Base-by-base conservation (phyloP, 768 basidiomycete species). In the Coprinellus micaceus region DNA sequence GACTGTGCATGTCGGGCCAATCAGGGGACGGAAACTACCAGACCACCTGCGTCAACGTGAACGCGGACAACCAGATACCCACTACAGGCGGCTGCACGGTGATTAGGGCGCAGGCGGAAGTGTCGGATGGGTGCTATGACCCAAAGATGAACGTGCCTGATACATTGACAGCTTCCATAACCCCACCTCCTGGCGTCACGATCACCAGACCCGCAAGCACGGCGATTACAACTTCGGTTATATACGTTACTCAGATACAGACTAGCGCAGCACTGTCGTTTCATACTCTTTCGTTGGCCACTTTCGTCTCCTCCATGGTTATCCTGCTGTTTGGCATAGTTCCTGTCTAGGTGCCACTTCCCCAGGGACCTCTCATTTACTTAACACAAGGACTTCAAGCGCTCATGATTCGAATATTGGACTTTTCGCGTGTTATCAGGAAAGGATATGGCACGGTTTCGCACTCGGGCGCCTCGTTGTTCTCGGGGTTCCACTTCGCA, bases 41-140 rank as follows among this genome's bases (percentile, higher is more conserved):
- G 28, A 58, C 58, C 26, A 47, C 53, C 13, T 58, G 53, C 24
- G 15, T 55, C 24, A 54, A 58, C 26, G 58, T 52, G 10, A 45
- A 26, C 26, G 53, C 25, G 10, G 58, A 58, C 36, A 50, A 58
- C 30, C 3, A 3, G 36, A 33, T 58, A 24, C 24, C 47, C 13
- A 44, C 39, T 41, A 0, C 17, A 33, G 45, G 53, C n/a, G 37
- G 17, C n/a, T 58, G 58, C 50, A 22, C 39, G 39, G 53, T 50
- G 22, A 47, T 37, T 29, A 13, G 45, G 45, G 46, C 26, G 6
- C 53, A 58, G 40, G 25, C 49, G n/a, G 13, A 49, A 10, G 53
- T 59, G 37, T 15, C 39, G 53, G 58, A 59, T 51, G 58, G 58
- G 21, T 58, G 58, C 30, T 58, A 54, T 25, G 53, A 41, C 21